These are phyloP conservation scores for Prorocentrum cordatum DNA, from an alignment of 169 alveolate genomes.

Conservation along the genomic window DNA sequence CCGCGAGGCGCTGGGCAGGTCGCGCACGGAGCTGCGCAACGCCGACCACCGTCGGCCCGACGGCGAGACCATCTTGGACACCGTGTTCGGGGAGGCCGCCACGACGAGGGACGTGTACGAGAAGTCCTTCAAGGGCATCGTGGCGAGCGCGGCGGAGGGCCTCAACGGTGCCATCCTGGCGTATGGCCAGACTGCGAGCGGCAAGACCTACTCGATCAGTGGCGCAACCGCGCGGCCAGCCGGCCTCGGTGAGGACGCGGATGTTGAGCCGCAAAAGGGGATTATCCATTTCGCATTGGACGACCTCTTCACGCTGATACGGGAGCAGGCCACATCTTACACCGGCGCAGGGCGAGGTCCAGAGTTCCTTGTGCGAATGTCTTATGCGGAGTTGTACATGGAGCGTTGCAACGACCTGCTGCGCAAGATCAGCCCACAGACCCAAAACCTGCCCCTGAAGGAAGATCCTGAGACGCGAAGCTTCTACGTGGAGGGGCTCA, in stretches of 20 bases:
- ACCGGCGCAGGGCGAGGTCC: neutral
- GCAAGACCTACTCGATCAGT: conserved; percentile 37
- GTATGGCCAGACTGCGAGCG: conserved; percentile 44
- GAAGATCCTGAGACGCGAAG: neutral
- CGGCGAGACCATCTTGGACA: conserved; percentile 30
- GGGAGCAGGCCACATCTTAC: neutral
- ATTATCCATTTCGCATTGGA: conserved; percentile 23
- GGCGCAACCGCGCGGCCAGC: too few relatives aligned
- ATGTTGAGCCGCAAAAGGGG: neutral
- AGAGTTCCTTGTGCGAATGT: neutral
- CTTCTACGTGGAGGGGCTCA: conserved; percentile 42
- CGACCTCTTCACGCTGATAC: neutral
- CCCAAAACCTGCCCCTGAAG: neutral
- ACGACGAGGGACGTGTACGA: conserved; percentile 8
- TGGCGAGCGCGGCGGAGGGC: conserved; percentile 14
- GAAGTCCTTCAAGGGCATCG: neutral
- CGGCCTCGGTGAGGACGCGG: neutral
- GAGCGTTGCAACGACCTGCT: conserved; percentile 31
- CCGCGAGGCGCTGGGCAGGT: neutral
- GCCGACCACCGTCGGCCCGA: neutral
- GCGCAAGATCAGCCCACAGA: conserved; percentile 11
- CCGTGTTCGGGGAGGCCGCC: conserved; percentile 8
- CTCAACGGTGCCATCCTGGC: conserved; percentile 49
- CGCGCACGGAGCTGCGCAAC: neutral
- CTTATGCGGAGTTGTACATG: conserved; percentile 50